Evolutionary conservation across 257 asterid species (phyloP), one percentile per base, ranked within the genome.

Genomic region (Solanum arcanum): DNA sequence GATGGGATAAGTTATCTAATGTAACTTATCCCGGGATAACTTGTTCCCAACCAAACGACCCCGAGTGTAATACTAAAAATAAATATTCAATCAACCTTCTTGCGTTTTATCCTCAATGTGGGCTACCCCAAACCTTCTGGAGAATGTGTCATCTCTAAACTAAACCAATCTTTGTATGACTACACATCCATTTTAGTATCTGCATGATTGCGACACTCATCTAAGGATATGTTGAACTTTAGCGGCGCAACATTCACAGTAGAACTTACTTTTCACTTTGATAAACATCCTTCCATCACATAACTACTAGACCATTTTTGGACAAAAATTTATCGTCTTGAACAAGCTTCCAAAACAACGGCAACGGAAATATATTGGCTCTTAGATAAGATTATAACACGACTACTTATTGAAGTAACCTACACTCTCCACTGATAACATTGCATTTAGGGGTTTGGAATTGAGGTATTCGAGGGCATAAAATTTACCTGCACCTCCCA

Each of bases 401-500:
- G 66, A 80, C 27, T 46, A 76, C 33, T 44, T 44, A 44, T 44
- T 59, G 14, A 80, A 80, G 42, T 80, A 47, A 46, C 41, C 64
- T 46, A 80, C 12, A 46, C 27, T 47, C 21, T 27, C 27, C 16
- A 9, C 41, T 27, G 42, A 14, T 77, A 80, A 47, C 41, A 80
- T 47, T 47, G 66, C 84, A 80, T 41, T 25, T 77, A 78, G 64
- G 41, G 41, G 66, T 15, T 46, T 5, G 47, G 31, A 44, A 37
- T 64, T 52, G 64, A 76, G 35, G 85, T 42, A 59, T 66, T 27
- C 18, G 14, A 27, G 23, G 3, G 46, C 78, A 39, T 64, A 64
- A 68, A 64, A 46, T 29, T 15, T 87, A 87, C 89, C 89, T 81
- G 82, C 62, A 42, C 74, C 91, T 76, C 90, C 90, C 18, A 88